Base-by-base conservation (phyloP, 169 alveolate genomes). In the Toxoplasma gondii region DNA sequence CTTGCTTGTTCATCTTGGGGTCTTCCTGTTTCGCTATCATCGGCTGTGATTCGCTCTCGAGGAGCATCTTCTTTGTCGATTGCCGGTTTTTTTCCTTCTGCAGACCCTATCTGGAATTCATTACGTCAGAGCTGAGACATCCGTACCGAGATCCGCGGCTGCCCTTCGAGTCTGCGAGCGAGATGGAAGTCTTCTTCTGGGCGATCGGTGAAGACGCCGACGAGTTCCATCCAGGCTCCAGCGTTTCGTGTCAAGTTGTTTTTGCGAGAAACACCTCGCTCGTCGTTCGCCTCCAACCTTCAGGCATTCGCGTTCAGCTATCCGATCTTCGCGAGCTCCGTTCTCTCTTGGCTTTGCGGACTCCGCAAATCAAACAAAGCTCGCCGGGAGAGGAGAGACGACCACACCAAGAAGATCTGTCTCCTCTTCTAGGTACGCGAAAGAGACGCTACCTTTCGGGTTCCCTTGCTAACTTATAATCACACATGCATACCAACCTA, bases 81-180 rank as follows among this genome's bases (percentile, higher is more conserved):
- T 49, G 58, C 22, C 58, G n/a, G 19, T 53, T 9, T 64, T 16
- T 64, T 31, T 64, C 74, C 31, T 22, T 54, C 43, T 38, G 38
- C 93, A 90, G 95, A 38, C 98, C 98, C 7, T 97, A 96, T 78
- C 64, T 97, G 17, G 88, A 94, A 31, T 97, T 96, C 53, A 92
- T 97, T 7, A 95, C 96, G 64, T 90, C 92, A 19, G 98, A 97
- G 91, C 94, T 97, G 70, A 92, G 95, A 82, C 86, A 91, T 4
- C 98, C 98, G 22, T 97, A 94, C 95, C 88, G 92, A 70, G 98
- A 96, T 74, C 96, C 93, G 83, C 93, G 98, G n/a, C 82, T 93
- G 54, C 82, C 58, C 16, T 93, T 93, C 69, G 95, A 94, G 80
- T 80, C 83, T 5, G 86, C 95, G 44, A 90, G 84, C 78, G 97